phyloP scores from a whole-genome alignment of 805 yeast species.

The Cyberlindnera xishuangbannaensis region DNA sequence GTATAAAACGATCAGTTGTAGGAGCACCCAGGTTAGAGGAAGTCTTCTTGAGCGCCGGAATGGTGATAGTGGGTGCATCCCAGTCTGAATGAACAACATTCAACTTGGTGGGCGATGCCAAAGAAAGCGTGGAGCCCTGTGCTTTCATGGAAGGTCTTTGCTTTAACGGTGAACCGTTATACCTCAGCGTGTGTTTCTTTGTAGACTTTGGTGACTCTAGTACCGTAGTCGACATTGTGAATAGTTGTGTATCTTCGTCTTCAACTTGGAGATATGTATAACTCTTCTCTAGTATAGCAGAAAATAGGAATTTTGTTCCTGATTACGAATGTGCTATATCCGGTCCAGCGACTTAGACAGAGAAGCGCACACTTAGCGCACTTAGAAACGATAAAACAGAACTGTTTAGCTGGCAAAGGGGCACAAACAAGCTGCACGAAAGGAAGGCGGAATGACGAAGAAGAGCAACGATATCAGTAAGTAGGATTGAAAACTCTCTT shows the following conservation, averaged over 20 bases:
- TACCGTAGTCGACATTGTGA: constrained; percentile 11
- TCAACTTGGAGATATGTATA: too few relatives aligned
- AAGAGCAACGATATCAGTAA: too few relatives aligned
- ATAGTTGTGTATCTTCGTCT: too few relatives aligned
- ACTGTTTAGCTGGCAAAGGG: too few relatives aligned
- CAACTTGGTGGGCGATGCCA: constrained; percentile 41
- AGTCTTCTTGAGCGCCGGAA: constrained; percentile 18
- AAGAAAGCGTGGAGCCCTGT: constrained; percentile 31
- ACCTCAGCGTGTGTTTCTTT: constrained; percentile 8
- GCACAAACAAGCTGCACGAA: too few relatives aligned
- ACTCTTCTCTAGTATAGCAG: too few relatives aligned
- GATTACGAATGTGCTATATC: constrained; percentile 16
- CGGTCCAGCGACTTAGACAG: too few relatives aligned
- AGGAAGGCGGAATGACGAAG: too few relatives aligned
- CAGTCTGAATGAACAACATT: constrained; percentile 38
- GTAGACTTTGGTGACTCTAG: constrained; percentile 19
- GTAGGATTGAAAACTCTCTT: too few relatives aligned
- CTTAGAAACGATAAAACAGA: not conserved
- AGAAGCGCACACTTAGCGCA: not conserved
- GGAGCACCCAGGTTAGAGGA: constrained; percentile 22
- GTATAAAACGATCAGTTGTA: constrained; percentile 54
- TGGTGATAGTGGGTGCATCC: constrained; percentile 19
- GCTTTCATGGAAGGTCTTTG: too few relatives aligned
- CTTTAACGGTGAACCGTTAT: constrained; percentile 16
- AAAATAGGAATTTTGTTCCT: constrained; percentile 19